These are phyloP conservation scores for Pharnaceum exiguum DNA, from an alignment of 148 eudicot genomes.

Conservation along the genomic window DNA sequence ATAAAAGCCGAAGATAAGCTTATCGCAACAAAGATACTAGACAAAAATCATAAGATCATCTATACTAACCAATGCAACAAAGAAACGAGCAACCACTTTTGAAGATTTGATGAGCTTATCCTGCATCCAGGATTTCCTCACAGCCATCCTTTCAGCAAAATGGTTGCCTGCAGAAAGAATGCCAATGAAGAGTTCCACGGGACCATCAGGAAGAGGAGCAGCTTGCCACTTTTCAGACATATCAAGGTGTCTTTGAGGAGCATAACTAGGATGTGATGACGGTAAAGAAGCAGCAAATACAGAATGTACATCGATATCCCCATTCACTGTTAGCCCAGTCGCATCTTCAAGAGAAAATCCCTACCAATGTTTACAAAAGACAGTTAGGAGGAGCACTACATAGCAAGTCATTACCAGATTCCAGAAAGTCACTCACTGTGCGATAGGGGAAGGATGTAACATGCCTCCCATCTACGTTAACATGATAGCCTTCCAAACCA, in stretches of 20 bases:
- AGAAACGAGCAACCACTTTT: constrained; percentile 75
- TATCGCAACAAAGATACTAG: background rate
- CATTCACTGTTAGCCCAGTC: constrained; percentile 71
- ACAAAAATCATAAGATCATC: background rate
- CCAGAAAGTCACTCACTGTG: constrained; percentile 48
- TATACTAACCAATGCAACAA: constrained; percentile 78
- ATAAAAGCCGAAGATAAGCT: background rate
- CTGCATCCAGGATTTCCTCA: constrained; percentile 92
- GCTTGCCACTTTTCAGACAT: constrained; percentile 68
- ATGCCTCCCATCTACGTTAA: constrained; percentile 81
- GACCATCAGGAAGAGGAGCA: constrained; percentile 54
- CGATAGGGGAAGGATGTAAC: constrained; percentile 85
- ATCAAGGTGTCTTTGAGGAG: constrained; percentile 72
- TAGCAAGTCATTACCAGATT: background rate
- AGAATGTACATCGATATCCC: constrained; percentile 73
- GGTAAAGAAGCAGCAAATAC: constrained; percentile 82
- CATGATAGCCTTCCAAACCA: constrained; percentile 84
- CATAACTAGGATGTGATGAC: constrained; percentile 74
- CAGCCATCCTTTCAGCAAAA: constrained; percentile 95
- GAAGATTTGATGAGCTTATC: constrained; percentile 69
- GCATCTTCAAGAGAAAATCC: constrained; percentile 90
- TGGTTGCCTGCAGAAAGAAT: constrained; percentile 90
- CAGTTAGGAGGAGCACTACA: constrained; percentile 3
- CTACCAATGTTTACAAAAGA: constrained; percentile 30
- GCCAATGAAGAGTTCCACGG: constrained; percentile 75